A percentile compares a stretch with the other conserved stretches of the same genome.
These are phyloP conservation scores for sorghum (Sorghum bicolor) DNA, from an alignment of 176 grass and related monocot genomes.

Conservation along the genomic window Sorghum_bicolor_NCBIv3 NC_012870.2:56798001-56798500, in stretches of 20 bases:
- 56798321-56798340: constrained; percentile 28
- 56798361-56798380: constrained; percentile 71
- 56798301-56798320: constrained; percentile 1
- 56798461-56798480: constrained; percentile 5
- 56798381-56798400: constrained; percentile 73
- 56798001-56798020: constrained; percentile 75
- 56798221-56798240: neutral
- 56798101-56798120: neutral
- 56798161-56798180: neutral
- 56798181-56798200: neutral
- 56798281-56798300: neutral
- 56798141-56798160: neutral
- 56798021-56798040: constrained; percentile 76
- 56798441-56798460: constrained; percentile 74
- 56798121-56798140: constrained; percentile 11
- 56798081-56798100: neutral
- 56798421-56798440: constrained; percentile 70
- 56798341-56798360: constrained; percentile 86
- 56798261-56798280: neutral
- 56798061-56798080: neutral
- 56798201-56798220: neutral
- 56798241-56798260: neutral
- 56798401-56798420: constrained; percentile 63
- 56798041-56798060: constrained; percentile 25
- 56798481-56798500: neutral